Evolutionary conservation across 345 rosid species (phyloP), one percentile per base, ranked within the genome.

Genomic region (Brassica carinata): DNA sequence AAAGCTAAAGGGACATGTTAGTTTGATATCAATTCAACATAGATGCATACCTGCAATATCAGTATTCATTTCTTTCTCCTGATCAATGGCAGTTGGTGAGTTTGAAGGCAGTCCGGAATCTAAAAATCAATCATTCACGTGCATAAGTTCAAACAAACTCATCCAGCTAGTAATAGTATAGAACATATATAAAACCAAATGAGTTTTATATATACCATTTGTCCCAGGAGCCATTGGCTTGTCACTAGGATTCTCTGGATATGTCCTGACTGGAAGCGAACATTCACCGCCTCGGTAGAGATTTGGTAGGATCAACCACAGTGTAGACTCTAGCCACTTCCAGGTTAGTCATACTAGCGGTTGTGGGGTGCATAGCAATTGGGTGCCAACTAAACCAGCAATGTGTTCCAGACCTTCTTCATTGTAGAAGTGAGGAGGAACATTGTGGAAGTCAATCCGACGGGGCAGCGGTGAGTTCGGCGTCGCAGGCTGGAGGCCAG

Each of bases 21-120:
- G 58, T 53, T 53, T 53, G 58, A 53, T 53, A n/a, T 53, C 58
- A n/a, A 53, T 5, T n/a, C 58, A 53, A n/a, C 19, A 53, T 3
- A 53, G 58, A 53, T 53, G 40, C 31, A 71, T 85, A 91, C 92
- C 91, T 78, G 77, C 63, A 27, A 62, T 2, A 11, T 27, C 8
- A 62, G 15, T 27, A 11, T 11, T 27, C 66, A 8, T 62, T 27
- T 27, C 17, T 38, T 71, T 82, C 72, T 79, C 83, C 23, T 58
- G 38, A 67, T 78, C 85, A 85, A 17, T 51, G 61, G 48, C 38
- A 66, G 68, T 67, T 33, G 69, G 79, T 33, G 77, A 78, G 74
- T 73, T 77, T 23, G 74, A 63, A 63, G 68, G 76, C 72, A 74
- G 82, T 77, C 70, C 87, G 74, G 77, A 64, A 73, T 80, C 85